phyloP scores from a whole-genome alignment of 257 asterid species.

The Solanum appendiculatum region DNA sequence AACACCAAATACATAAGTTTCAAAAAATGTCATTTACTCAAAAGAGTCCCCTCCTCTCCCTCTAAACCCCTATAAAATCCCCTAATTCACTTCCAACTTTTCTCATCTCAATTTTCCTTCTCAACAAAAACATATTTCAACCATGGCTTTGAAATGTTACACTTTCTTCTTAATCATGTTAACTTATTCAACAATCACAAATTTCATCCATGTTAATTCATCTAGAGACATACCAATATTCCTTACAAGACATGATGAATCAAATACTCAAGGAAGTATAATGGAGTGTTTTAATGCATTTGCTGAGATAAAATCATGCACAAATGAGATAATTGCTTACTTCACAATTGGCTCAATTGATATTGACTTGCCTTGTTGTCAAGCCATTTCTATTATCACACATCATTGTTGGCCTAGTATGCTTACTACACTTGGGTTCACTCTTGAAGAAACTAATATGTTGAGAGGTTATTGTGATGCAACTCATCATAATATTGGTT shows the following conservation, averaged over 20 bases:
- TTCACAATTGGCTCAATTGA: conserved; percentile 3
- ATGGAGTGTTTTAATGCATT: conserved; percentile 8
- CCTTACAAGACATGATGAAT: background rate
- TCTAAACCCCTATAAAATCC: conserved; percentile 2
- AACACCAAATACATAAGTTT: background rate
- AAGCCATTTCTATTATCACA: conserved; percentile 7
- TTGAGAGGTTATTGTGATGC: conserved; percentile 13
- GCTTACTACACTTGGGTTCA: conserved; percentile 1
- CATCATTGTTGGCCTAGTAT: conserved; percentile 17
- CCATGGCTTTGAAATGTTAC: conserved; percentile 5
- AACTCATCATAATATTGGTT: background rate
- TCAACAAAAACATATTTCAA: background rate
- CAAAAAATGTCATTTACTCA: background rate
- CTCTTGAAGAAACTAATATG: conserved; percentile 1
- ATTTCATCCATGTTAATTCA: background rate
- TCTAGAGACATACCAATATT: background rate
- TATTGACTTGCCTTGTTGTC: conserved; percentile 13
- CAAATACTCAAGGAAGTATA: background rate
- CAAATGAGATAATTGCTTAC: conserved; percentile 5
- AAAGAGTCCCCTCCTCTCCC: background rate
- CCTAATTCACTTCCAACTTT: background rate
- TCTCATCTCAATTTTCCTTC: background rate
- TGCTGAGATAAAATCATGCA: conserved; percentile 15
- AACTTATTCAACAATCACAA: background rate
- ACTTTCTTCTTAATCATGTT: background rate